Percentiles rank a stretch among this genome's conserved stretches.
phyloP scores from a whole-genome alignment of 2,329 filamentous ascomycete genomes.

The Alternaria sp. region DNA sequence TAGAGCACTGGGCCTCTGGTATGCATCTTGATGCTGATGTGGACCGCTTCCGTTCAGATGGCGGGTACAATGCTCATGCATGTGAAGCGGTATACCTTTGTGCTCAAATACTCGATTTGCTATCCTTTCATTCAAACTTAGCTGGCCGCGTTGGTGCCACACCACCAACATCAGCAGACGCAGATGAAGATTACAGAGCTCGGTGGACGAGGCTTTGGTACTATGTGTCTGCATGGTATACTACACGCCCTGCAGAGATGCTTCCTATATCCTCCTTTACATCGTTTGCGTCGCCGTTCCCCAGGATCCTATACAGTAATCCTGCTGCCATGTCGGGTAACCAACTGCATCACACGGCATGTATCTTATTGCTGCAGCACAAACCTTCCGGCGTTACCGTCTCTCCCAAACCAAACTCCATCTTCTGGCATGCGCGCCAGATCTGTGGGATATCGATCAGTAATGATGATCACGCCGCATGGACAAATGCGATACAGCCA shows the following conservation, averaged over 20 bases:
- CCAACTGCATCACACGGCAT: conserved; percentile 29
- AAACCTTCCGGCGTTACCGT: conserved; percentile 37
- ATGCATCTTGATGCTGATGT: conserved; percentile 51
- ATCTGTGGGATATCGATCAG: conserved; percentile 58
- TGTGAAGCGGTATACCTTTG: conserved; percentile 68
- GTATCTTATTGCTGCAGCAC: conserved; percentile 25
- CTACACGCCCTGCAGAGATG: conserved; percentile 37
- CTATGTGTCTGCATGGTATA: conserved; percentile 46
- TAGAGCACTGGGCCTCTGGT: conserved; percentile 60
- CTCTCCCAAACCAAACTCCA: conserved; percentile 35
- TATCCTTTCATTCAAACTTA: conserved; percentile 29
- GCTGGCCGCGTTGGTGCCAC: conserved; percentile 31
- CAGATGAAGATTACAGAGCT: background rate
- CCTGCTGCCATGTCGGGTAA: conserved; percentile 29
- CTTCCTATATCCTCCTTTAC: conserved; percentile 18
- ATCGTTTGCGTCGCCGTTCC: conserved; percentile 19
- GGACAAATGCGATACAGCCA: conserved; percentile 59
- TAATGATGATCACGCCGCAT: conserved; percentile 57
- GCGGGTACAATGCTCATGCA: conserved; percentile 63
- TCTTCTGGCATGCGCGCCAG: conserved; percentile 60
- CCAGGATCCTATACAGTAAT: conserved; percentile 27
- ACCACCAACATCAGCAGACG: background rate
- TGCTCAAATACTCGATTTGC: conserved; percentile 55
- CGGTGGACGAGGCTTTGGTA: conserved; percentile 47
- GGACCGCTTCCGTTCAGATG: conserved; percentile 50